Evolutionary conservation across 805 yeast genomes (phyloP).

Genomic region (Metschnikowia lunata): DNA sequence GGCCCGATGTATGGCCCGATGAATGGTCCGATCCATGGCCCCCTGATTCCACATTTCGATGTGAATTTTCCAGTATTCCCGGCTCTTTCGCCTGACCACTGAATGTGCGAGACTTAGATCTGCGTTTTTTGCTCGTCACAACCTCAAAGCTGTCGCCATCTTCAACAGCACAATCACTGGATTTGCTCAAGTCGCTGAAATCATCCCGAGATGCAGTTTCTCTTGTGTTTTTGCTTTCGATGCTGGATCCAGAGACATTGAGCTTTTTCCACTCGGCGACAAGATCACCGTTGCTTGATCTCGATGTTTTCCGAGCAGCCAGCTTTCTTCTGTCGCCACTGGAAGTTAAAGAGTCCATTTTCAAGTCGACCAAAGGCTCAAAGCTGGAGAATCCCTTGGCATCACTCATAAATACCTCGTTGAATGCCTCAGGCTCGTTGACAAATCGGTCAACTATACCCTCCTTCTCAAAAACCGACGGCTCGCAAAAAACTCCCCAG

Average conservation of each 20-base stretch:
- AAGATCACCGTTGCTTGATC: constrained; percentile 17
- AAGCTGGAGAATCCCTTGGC: constrained; percentile 29
- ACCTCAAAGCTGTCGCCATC: constrained; percentile 26
- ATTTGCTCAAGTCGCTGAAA: neutral
- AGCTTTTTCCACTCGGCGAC: constrained; percentile 24
- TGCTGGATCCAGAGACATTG: constrained; percentile 11
- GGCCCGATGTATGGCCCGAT: neutral
- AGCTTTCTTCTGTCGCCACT: constrained; percentile 20
- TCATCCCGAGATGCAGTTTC: neutral
- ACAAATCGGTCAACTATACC: constrained; percentile 16
- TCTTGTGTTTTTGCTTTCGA: neutral
- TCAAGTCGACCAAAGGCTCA: constrained; percentile 34
- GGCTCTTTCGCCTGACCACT: neutral
- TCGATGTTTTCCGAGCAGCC: constrained; percentile 23
- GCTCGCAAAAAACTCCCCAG: constrained; percentile 1
- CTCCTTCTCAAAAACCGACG: neutral
- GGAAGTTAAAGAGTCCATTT: constrained; percentile 13
- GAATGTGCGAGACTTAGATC: constrained; percentile 7
- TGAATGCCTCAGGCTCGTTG: constrained; percentile 18
- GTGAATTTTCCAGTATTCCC: too few species aligned
- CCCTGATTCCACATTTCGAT: neutral
- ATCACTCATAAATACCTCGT: constrained; percentile 33
- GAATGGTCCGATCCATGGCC: neutral
- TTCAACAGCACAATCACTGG: constrained; percentile 17
- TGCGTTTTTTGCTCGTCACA: constrained; percentile 22